Evolutionary conservation across 225 moss, liverwort and hornwort species (phyloP), one percentile per base, ranked within the genome.

Genomic region (Bryoerythrophyllum caledonicum): DNA sequence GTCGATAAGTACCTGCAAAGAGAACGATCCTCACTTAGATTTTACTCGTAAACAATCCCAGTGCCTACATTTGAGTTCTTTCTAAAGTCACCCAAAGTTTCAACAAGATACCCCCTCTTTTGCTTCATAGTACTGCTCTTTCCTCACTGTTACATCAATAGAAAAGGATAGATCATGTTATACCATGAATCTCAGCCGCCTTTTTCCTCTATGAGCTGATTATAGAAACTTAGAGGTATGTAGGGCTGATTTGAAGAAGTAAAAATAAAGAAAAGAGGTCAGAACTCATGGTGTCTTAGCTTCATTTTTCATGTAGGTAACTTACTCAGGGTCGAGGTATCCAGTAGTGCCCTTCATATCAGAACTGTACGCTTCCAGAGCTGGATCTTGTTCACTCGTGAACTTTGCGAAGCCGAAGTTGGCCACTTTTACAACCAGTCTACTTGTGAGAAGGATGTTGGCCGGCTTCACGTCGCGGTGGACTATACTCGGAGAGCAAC

Each of bases 271-370:
- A 17, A 48, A 48, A 48, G 48, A 49, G 48, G 44, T 15, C 15
- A 15, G 15, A 44, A 44, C 15, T 44, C 14, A 44, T 44, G 15
- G 17, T 19, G 19, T 4, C 46, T 46, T 46, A 16, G 5, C 46
- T 5, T 46, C 46, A 17, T 6, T 49, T 17, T 6, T 5, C 19
- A 49, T 15, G 10, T 13, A 40, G 25, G 10, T 12, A 8, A 51
- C 87, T 76, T 76, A 87, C 87, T 84, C 84, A 56, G 84, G 87
- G 73, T 84, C 87, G 21, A 84, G 60, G 23, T 84, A 84, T 59
- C 87, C 84, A 37, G 78, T 62, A 49, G 78, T 81, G 63, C 72
- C 72, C 48, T 84, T 83, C 52, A 81, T 65, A 19, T 80, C 65
- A 51, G 24, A 46, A 55, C 63, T 84, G 48, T 78, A 73, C 6